Base-by-base conservation (phyloP, 1,284 basidiomycete species). In the Papiliotrema flavescens region DNA sequence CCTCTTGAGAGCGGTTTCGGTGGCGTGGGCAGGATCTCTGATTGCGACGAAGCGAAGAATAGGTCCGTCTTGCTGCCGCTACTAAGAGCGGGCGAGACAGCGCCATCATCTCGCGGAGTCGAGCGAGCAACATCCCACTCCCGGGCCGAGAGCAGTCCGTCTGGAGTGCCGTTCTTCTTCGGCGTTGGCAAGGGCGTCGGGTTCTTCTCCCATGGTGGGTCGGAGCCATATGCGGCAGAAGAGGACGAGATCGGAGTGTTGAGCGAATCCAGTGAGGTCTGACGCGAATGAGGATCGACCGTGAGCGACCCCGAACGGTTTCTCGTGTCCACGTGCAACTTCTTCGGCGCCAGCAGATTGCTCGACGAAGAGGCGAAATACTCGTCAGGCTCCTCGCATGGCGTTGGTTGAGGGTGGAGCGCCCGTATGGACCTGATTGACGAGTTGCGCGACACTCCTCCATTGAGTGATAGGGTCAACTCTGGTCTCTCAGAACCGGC, bases 61-160 rank as follows among this genome's bases (percentile, higher is more conserved):
- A 70, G 50, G 41, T 75, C 73, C 7, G 68, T 75, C 51, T 66
- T 69, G 13, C 68, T 70, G 34, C 62, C 55, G 13, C 67, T 65
- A 26, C 65, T 67, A 13, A 68, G 49, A 2, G 73, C 62, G 1
- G 73, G 71, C 11, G 61, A 63, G 19, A 62, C 54, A 3, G 56
- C 55, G 7, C 62, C 62, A 44, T 58, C 57, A 3, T 42, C 48
- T 6, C 20, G 13, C 23, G 49, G 46, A 4, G 53, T 55, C 26
- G 40, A 26, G 3, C 40, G 15, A 14, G 20, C 17, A 36, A 47
- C 19, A 13, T 43, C 20, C 40, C 35, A 36, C 20, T 60, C 51
- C 22, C 26, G 14, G 6, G 36, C 19, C 23, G 23, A 32, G 4
- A 43, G 22, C 13, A 44, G 23, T 4, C 40, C 46, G 35, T 49